These are phyloP conservation scores for Clarireedia paspali DNA, from an alignment of 2,329 filamentous ascomycete species.

Conservation along the genomic window DNA sequence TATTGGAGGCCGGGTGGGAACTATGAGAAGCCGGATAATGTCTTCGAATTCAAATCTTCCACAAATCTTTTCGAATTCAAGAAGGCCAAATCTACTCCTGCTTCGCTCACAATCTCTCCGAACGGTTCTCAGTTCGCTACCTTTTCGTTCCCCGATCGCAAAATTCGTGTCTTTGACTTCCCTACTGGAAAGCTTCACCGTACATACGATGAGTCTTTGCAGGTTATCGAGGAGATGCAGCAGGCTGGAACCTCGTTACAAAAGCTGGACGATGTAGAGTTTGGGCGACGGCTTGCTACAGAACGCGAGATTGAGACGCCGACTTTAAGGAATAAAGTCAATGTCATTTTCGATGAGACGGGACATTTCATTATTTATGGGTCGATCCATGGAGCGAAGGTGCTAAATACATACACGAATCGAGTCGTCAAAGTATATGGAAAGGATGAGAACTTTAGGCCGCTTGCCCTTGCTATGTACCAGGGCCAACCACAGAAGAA, in stretches of 20 bases:
- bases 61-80: slow-evolving; percentile 97
- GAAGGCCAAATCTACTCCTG: slow-evolving; percentile 80
- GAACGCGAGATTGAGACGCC: slow-evolving; percentile 79
- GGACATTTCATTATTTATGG: slow-evolving; percentile 93
- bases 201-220: slow-evolving; percentile 90
- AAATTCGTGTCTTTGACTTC: slow-evolving; percentile 91
- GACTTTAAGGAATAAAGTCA: slow-evolving; percentile 60
- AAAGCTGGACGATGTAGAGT: slow-evolving; percentile 83
- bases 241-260: slow-evolving; percentile 79
- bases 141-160: slow-evolving; percentile 87
- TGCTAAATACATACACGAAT: slow-evolving; percentile 93
- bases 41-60: slow-evolving; percentile 88
- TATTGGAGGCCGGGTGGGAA: slow-evolving; percentile 81
- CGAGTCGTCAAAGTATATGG: slow-evolving; percentile 85
- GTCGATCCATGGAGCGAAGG: slow-evolving; percentile 85
- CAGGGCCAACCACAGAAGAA: slow-evolving; percentile 96
- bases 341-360: slow-evolving; percentile 92
- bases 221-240: slow-evolving; percentile 88
- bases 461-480: slow-evolving; percentile 78
- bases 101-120: slow-evolving; percentile 77
- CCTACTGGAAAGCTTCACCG: slow-evolving; percentile 78
- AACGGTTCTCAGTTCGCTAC: slow-evolving; percentile 80
- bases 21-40: slow-evolving; percentile 85
- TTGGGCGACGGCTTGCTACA: slow-evolving; percentile 76
- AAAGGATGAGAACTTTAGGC: slow-evolving; percentile 79